Conservation (phyloP, 2,329 filamentous ascomycete genomes). For the Trichoderma sp. region DNA sequence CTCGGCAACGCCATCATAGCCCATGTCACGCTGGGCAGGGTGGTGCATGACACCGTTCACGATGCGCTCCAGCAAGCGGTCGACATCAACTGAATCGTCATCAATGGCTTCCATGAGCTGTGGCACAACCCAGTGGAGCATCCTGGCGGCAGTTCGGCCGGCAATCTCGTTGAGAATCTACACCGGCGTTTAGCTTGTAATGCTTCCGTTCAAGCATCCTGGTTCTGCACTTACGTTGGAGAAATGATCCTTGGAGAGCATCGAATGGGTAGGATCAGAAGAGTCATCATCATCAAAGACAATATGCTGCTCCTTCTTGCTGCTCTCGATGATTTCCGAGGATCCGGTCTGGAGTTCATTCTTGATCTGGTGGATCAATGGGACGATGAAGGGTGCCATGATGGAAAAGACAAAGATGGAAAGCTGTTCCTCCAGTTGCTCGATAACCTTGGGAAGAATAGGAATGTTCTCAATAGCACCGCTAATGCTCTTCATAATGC, state of each 20-base stretch:
- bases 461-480: constrained; percentile 81
- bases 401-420: constrained; percentile 90
- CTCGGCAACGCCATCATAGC: constrained; percentile 66
- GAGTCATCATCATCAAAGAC: constrained; percentile 78
- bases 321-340: constrained; percentile 81
- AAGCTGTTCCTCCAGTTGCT: constrained; percentile 82
- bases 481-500: constrained; percentile 75
- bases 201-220: not conserved
- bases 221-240: constrained; percentile 58
- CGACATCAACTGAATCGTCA: constrained; percentile 65
- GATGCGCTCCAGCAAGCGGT: constrained; percentile 70
- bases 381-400: constrained; percentile 81
- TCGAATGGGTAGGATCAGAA: constrained; percentile 86
- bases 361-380: constrained; percentile 83
- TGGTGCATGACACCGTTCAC: constrained; percentile 83
- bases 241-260: constrained; percentile 96
- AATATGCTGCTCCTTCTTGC: constrained; percentile 76
- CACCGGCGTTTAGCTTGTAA: not conserved
- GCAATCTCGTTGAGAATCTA: constrained; percentile 81
- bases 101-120: constrained; percentile 89
- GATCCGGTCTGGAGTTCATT: constrained; percentile 82
- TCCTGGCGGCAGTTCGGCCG: constrained; percentile 73
- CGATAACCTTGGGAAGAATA: constrained; percentile 76
- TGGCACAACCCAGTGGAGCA: constrained; percentile 82
- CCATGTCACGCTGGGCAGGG: constrained; percentile 70